Evolutionary conservation across 371 early-diverging fungal genomes (phyloP).

Genomic region (Funneliformis caledonium): DNA sequence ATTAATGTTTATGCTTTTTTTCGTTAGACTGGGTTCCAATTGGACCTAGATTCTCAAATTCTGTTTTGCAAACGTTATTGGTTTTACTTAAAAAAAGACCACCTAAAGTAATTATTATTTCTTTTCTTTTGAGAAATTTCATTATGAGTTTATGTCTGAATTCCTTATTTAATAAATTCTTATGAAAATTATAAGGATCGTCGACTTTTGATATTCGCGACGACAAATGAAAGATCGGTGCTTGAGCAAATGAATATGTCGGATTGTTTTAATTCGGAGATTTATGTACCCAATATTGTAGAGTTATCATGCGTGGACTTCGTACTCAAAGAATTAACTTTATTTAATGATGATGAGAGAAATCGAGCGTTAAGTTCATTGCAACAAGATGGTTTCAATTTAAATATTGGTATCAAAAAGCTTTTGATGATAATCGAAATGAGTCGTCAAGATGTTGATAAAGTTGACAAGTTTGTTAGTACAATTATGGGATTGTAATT

Average conservation of each 20-base stretch:
- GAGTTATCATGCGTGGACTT: constrained; percentile 69
- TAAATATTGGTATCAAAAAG: constrained; percentile 91
- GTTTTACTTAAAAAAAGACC: constrained; percentile 92
- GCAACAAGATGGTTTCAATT: constrained; percentile 51
- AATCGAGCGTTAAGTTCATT: constrained; percentile 60
- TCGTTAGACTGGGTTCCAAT: constrained; percentile 94
- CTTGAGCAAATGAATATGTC: constrained; percentile 88
- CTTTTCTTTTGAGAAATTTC: neutral
- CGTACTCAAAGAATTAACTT: constrained; percentile 61
- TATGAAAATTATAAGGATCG: constrained; percentile 53
- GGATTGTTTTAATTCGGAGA: constrained; percentile 83
- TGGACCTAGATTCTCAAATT: constrained; percentile 98
- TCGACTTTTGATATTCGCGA: constrained; percentile 84
- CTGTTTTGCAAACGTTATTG: constrained; percentile 93
- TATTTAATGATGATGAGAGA: constrained; percentile 69
- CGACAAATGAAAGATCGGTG: constrained; percentile 79
- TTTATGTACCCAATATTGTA: constrained; percentile 81
- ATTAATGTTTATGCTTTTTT: neutral
- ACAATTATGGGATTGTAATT: constrained; percentile 44
- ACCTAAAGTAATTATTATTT: constrained; percentile 64
- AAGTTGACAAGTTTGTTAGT: constrained; percentile 65
- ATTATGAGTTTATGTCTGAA: neutral
- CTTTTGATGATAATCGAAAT: constrained; percentile 88
- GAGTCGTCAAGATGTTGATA: constrained; percentile 80
- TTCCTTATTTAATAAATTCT: neutral